Evolutionary conservation across 305 asterid genomes (phyloP).

Genomic region (Petunia hybrid): DNA sequence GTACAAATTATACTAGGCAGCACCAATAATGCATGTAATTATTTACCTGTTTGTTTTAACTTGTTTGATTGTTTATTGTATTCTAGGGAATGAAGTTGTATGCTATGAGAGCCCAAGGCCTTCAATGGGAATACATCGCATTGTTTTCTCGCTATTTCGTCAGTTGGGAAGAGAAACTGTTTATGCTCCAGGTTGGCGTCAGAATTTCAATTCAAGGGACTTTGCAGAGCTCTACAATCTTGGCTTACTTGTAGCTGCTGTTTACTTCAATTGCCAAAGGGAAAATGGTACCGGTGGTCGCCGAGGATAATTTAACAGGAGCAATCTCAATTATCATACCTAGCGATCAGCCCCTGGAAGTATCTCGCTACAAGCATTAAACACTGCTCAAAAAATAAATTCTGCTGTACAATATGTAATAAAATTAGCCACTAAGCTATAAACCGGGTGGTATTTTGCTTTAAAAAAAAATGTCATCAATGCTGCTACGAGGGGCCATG

Average conservation of each 20-base stretch:
- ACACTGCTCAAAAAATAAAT: too few relatives aligned
- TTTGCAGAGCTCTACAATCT: conserved; percentile 32
- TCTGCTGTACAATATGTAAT: too few relatives aligned
- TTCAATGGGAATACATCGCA: conserved; percentile 21
- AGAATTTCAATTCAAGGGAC: conserved; percentile 23
- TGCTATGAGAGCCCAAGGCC: conserved; percentile 28
- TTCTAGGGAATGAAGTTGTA: conserved; percentile 17
- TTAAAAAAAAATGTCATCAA: too few relatives aligned
- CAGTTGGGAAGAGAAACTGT: background rate
- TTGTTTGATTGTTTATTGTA: background rate
- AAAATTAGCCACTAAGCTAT: too few relatives aligned
- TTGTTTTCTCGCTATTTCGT: conserved; percentile 24
- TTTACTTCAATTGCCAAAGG: conserved; percentile 26
- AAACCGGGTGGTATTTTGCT: too few relatives aligned
- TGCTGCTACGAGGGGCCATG: too few relatives aligned
- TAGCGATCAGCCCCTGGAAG: too few relatives aligned
- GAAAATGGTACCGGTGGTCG: conserved; percentile 29
- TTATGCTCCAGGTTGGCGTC: conserved; percentile 17
- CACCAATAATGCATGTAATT: too few relatives aligned
- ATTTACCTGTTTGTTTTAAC: too few relatives aligned
- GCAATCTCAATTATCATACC: too few relatives aligned
- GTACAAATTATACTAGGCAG: too few relatives aligned
- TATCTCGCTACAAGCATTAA: too few relatives aligned
- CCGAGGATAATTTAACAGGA: background rate
- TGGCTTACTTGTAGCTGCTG: conserved; percentile 9